These are phyloP conservation scores for Aspergillus wentii DNA, from an alignment of 495 filamentous ascomycete species.

Conservation along the genomic window DNA sequence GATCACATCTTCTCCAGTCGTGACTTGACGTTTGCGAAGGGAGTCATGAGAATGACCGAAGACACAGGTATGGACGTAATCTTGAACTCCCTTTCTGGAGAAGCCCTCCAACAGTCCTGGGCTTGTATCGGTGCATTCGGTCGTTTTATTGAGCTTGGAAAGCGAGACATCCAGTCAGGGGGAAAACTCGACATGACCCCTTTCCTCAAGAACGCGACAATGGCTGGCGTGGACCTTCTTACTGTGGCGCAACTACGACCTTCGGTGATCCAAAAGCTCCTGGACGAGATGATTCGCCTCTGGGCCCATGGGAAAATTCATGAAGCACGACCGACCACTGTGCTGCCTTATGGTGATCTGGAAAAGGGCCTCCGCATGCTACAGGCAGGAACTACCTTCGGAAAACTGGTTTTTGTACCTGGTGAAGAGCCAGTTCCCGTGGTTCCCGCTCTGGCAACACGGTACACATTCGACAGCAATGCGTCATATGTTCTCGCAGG, in stretches of 20 bases:
- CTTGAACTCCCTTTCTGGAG: constrained; percentile 18
- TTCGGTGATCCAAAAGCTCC: constrained; percentile 29
- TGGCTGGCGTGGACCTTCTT: constrained; percentile 23
- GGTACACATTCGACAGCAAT: constrained; percentile 17
- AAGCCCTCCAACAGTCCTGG: constrained; percentile 17
- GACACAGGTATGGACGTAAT: constrained; percentile 16
- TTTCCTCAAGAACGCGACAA: constrained; percentile 39
- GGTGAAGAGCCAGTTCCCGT: constrained; percentile 42
- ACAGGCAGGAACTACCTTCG: constrained; percentile 36
- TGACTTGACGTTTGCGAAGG: constrained; percentile 19
- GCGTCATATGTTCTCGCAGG: constrained; percentile 44
- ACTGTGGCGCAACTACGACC: constrained; percentile 24
- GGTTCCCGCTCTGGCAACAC: constrained; percentile 9
- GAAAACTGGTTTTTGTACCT: constrained; percentile 30
- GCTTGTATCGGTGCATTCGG: constrained; percentile 25
- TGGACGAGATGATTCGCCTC: constrained; percentile 22
- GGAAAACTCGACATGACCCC: constrained; percentile 31
- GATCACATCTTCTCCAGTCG: constrained; percentile 48
- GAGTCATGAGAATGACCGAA: constrained; percentile 10
- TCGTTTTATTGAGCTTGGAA: constrained; percentile 5
- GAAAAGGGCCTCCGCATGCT: constrained; percentile 47
- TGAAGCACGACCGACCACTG: constrained; percentile 35
- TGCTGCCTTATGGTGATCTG: constrained; percentile 36
- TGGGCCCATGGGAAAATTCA: constrained; percentile 19
- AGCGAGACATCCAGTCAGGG: constrained; percentile 17